Evolutionary conservation across 2,329 filamentous ascomycete genomes (phyloP), one percentile per base, ranked within the genome.

Genomic region (Penicillium sp.): DNA sequence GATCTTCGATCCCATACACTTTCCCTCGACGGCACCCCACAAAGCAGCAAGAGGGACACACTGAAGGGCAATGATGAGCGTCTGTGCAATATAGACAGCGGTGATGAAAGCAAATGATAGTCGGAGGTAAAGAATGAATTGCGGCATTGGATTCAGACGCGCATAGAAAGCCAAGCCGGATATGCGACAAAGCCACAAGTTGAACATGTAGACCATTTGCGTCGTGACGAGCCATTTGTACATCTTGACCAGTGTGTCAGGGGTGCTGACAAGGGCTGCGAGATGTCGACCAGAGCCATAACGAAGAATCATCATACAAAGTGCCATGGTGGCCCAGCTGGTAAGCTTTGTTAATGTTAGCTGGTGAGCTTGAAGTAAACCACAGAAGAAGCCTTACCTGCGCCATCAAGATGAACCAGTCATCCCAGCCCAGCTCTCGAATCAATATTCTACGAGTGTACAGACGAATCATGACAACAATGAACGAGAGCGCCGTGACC

Each of bases 161-260:
- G 54, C 56, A 41, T 66, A 67, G 33, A 67, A 67, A 6, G 62
- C 59, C 9, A 67, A 40, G 13, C 64, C 65, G 1, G 64, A 66
- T 1, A 66, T 22, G 11, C 65, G 64, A 58, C 65, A 67, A 7
- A 62, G 19, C 50, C 55, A 66, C 2, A 67, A 27, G 59, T 58
- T 41, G 57, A 31, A 57, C 66, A 65, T 50, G 47, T 67, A 67
- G 10, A 66, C 33, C 35, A 66, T 46, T 44, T 66, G 62, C 2
- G 60, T 55, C 6, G 62, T 47, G 9, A 66, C 62, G 31, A 67
- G 60, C 65, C 65, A 66, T 39, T 66, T 60, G 52, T 63, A 66
- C 35, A 67, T 57, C 5, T 46, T 46, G 16, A 62, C 53, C 9
- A 65, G 54, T 9, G 47, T 54, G 27, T 19, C 33, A 5, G 59